Conservation (phyloP, 345 rosid species). For the Ceriops zippeliana region DNA sequence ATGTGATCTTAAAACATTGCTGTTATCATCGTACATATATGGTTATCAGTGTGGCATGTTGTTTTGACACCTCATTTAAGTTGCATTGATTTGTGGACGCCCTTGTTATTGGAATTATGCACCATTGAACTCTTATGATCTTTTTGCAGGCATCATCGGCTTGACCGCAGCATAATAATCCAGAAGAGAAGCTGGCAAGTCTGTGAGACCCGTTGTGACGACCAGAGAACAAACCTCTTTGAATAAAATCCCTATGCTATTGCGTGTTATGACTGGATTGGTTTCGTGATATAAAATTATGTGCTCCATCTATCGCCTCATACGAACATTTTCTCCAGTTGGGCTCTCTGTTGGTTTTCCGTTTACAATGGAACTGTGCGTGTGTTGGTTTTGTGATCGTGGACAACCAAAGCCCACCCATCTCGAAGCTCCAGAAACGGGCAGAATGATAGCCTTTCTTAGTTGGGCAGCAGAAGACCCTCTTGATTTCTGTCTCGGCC, state of each 20-base stretch:
- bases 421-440: too few species aligned
- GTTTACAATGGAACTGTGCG: too few species aligned
- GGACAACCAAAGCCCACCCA: too few species aligned
- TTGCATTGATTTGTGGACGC: not conserved
- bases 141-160: slow-evolving; percentile 49
- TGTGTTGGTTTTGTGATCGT: too few species aligned
- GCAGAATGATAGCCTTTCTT: too few species aligned
- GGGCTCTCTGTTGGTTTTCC: too few species aligned
- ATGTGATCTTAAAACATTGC: not conserved
- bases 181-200: not conserved
- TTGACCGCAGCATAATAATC: slow-evolving; percentile 5
- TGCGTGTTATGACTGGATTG: not conserved
- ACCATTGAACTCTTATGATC: not conserved
- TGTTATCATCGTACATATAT: not conserved
- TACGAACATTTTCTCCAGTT: too few species aligned
- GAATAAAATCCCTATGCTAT: not conserved
- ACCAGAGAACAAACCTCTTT: not conserved
- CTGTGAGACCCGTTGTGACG: not conserved
- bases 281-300: not conserved
- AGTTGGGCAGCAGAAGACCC: too few species aligned
- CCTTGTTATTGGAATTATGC: not conserved
- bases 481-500: too few species aligned
- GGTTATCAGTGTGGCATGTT: too few species aligned
- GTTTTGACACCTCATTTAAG: not conserved
- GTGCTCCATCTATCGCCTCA: too few species aligned